These are phyloP conservation scores for Nitzschia putrida DNA, from an alignment of 108 stramenopile genomes.

Conservation along the genomic window DNA sequence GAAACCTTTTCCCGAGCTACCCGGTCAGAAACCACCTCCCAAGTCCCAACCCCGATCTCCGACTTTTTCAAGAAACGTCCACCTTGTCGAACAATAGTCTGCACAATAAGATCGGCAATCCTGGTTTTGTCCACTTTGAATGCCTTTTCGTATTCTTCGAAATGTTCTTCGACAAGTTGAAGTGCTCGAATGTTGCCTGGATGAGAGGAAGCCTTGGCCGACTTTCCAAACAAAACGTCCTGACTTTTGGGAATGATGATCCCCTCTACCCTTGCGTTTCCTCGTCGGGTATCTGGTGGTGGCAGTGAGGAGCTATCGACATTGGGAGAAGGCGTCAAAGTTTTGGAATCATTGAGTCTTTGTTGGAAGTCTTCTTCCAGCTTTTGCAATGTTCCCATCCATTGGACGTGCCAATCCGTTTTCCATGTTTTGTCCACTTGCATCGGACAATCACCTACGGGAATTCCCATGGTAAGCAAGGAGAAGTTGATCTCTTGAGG, in stretches of 20 bases:
- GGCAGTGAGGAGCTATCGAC: too few species aligned
- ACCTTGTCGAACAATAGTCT: conserved; percentile 10
- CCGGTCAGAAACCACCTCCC: conserved; percentile 23
- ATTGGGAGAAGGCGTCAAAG: too few species aligned
- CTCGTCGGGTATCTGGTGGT: too few species aligned
- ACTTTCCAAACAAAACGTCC: conserved; percentile 40
- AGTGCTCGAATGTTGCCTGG: conserved; percentile 25
- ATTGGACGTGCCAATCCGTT: conserved; percentile 15
- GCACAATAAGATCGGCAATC: conserved; percentile 26
- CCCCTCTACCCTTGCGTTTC: background rate
- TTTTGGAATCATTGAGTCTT: background rate
- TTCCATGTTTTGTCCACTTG: conserved; percentile 3
- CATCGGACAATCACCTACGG: background rate
- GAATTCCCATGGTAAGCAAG: background rate
- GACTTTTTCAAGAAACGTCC: conserved; percentile 33
- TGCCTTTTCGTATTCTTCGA: conserved; percentile 30
- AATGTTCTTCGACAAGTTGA: conserved; percentile 21
- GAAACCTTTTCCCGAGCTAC: conserved; percentile 28
- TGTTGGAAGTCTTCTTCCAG: conserved; percentile 1
- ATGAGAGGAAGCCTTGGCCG: conserved; percentile 11
- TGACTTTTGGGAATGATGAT: conserved; percentile 16
- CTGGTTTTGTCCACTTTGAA: conserved; percentile 29
- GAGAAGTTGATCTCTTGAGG: background rate
- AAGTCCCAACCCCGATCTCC: conserved; percentile 1
- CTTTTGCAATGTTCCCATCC: background rate